A percentile compares a stretch with the other conserved stretches of the same genome.
Evolutionary conservation across 306 rosid species (phyloP).

Genomic region (Pachyrhizus erosus): DNA sequence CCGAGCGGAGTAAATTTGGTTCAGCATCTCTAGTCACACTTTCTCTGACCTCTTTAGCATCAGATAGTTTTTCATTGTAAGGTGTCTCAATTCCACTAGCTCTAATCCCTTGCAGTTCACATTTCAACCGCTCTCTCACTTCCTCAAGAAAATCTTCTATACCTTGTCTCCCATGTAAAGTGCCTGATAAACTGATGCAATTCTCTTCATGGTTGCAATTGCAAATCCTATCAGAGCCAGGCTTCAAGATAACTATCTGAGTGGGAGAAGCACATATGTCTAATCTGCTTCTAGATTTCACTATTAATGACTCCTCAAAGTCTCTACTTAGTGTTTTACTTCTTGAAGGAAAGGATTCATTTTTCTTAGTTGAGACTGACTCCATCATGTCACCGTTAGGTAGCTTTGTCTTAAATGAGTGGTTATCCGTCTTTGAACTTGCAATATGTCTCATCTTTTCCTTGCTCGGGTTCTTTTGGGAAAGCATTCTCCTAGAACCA

Average conservation of each 20-base stretch:
- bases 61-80: slow-evolving; percentile 63
- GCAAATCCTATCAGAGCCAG: slow-evolving; percentile 66
- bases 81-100: slow-evolving; percentile 74
- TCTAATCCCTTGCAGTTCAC: slow-evolving; percentile 69
- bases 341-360: slow-evolving; percentile 51
- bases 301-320: slow-evolving; percentile 61
- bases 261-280: slow-evolving; percentile 55
- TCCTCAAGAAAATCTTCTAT: slow-evolving; percentile 82
- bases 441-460: slow-evolving; percentile 46
- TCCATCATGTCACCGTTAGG: slow-evolving; percentile 45
- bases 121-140: slow-evolving; percentile 70
- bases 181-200: slow-evolving; percentile 56
- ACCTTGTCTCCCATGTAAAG: slow-evolving; percentile 59
- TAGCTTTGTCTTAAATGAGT: slow-evolving; percentile 39
- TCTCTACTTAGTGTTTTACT: slow-evolving; percentile 62
- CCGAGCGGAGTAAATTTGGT: slow-evolving; percentile 57
- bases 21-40: slow-evolving; percentile 62
- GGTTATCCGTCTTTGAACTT: slow-evolving; percentile 43
- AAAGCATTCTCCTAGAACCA: slow-evolving; percentile 43
- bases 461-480: slow-evolving; percentile 55
- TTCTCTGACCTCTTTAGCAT: slow-evolving; percentile 69
- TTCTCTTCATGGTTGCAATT: slow-evolving; percentile 56
- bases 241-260: slow-evolving; percentile 76
- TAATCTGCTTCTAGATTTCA: slow-evolving; percentile 48
- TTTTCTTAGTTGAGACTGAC: slow-evolving; percentile 44